Evolutionary conservation across 2,329 filamentous ascomycete species (phyloP).

Genomic region (Claviceps monticola): DNA sequence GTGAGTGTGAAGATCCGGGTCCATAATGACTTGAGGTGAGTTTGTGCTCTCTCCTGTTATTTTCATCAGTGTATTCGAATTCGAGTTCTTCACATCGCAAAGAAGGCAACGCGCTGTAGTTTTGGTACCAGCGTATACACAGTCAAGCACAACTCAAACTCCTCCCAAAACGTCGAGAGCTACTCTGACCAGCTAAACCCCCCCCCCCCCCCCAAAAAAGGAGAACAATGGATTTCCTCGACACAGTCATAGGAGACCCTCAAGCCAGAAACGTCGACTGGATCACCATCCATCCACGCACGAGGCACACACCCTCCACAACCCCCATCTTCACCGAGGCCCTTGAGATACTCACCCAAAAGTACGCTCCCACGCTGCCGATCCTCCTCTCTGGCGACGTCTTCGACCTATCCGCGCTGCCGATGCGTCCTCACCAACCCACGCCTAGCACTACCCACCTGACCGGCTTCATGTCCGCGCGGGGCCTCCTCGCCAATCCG

Average conservation of each 20-base stretch:
- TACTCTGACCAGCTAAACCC: no score
- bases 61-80: no score
- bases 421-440: constrained; percentile 14
- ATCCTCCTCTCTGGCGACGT: constrained; percentile 58
- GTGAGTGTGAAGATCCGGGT: constrained; percentile 60
- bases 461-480: constrained; percentile 55
- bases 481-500: constrained; percentile 54
- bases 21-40: constrained; percentile 43
- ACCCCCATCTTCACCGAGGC: constrained; percentile 48
- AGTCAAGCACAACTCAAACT: no score
- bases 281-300: constrained; percentile 57
- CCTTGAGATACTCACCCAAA: constrained; percentile 39
- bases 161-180: no score
- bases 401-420: constrained; percentile 38
- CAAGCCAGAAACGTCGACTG: constrained; percentile 45
- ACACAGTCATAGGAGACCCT: constrained; percentile 42
- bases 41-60: no score
- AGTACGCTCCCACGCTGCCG: constrained; percentile 40
- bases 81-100: no score
- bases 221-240: constrained; percentile 47
- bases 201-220: no score
- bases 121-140: no score
- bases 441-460: constrained; percentile 33
- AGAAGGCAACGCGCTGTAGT: no score
- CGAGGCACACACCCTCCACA: constrained; percentile 44